Evolutionary conservation across 169 alveolate genomes (phyloP), one percentile per base, ranked within the genome.

Genomic region (Cyclospora cayetanensis): DNA sequence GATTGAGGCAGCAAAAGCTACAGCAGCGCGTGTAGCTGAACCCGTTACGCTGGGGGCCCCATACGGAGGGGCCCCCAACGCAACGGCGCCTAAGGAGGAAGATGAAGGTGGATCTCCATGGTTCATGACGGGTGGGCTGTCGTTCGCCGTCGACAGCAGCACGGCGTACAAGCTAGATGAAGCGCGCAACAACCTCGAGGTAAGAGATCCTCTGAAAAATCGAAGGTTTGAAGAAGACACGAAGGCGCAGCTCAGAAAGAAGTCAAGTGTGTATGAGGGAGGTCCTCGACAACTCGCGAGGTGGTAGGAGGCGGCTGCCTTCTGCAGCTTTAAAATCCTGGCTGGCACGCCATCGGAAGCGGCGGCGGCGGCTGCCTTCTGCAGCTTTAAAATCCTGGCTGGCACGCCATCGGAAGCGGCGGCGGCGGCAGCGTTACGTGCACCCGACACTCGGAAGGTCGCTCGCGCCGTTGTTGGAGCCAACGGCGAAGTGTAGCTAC

Each of bases 71-170:
- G 80, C 41, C 9, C 11, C 80, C 41, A 43, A 4, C 11, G 46
- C 22, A 68, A 29, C 80, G 31, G 80, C 80, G 27, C 18, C 60
- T 9, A 27, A 34, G 34, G 83, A 70, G 29, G 53, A 25, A 39
- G 66, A 77, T 5, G 92, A 86, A 60, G 25, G 27, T 22, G 92
- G 37, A 0, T 65, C 87, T 29, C 50, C 72, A 4, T 89, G 93
- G 93, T 42, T 42, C 25, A n/a, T 29, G 39, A 63, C 39, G 5
- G 89, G 89, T 4, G 93, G 93, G 15, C 89, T 89, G 20, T 18
- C 39, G 22, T 89, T 89, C 68, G 89, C 93, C 4, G 77, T 89
- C 29, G 93, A 89, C 68, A 76, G 90, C 63, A 66, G 42, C 80
- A 53, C 87, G 22, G 93, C 89, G 11, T 76, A 89, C 88, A 34